These are phyloP conservation scores for Suillus bovinus DNA, from an alignment of 768 basidiomycete species.

Conservation along the genomic window DNA sequence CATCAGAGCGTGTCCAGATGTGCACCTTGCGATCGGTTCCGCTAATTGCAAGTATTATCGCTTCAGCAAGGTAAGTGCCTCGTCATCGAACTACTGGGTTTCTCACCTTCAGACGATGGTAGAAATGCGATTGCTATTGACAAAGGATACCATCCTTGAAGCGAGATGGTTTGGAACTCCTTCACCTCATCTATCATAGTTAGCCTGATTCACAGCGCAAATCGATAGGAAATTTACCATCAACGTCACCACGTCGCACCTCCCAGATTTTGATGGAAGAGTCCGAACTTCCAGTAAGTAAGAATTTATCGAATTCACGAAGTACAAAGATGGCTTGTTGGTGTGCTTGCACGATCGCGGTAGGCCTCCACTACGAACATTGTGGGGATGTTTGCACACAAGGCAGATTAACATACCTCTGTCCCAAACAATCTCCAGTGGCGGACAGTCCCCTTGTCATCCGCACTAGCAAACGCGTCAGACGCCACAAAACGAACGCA, in stretches of 20 bases:
- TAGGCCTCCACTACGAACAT: conserved; percentile 55
- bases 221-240: conserved; percentile 24
- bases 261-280: conserved; percentile 76
- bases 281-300: conserved; percentile 86
- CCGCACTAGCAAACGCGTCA: conserved; percentile 63
- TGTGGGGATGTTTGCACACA: conserved; percentile 15
- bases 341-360: conserved; percentile 58
- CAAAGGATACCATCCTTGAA: conserved; percentile 75
- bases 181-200: conserved; percentile 35
- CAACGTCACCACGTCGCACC: conserved; percentile 30
- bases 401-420: conserved; percentile 24
- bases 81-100: background rate
- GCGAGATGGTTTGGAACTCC: conserved; percentile 57
- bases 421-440: conserved; percentile 53
- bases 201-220: conserved; percentile 7
- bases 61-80: conserved; percentile 31
- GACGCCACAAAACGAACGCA: conserved; percentile 67
- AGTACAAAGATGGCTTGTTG: conserved; percentile 68
- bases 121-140: conserved; percentile 63
- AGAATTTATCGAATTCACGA: conserved; percentile 43
- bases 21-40: conserved; percentile 82
- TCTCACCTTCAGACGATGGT: conserved; percentile 66
- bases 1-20: conserved; percentile 71
- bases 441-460: conserved; percentile 68
- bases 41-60: conserved; percentile 73